Evolutionary conservation across 2,329 filamentous ascomycete species (phyloP), one percentile per base, ranked within the genome.

Genomic region (Fusarium sp.): DNA sequence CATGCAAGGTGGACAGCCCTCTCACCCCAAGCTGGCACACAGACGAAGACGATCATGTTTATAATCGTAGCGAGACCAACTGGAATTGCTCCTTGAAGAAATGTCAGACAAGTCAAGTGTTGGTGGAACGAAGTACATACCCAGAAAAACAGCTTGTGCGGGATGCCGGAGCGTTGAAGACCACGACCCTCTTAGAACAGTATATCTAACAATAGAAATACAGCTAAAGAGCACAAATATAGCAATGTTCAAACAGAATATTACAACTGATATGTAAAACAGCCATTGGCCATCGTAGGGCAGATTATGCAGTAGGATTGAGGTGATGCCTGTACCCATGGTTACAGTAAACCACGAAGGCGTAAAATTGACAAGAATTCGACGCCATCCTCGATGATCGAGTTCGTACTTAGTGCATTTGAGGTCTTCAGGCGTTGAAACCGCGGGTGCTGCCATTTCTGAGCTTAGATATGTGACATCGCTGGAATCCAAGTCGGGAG

Each of bases 251-350:
- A 90, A 77, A 5, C 77, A 76, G 64, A 90, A 89, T 62, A 90
- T 82, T 46, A 83, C 71, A 13, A 86, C 79, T 1, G 86, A 84
- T 24, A 90, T 77, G 75, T 84, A 88, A 66, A 86, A 82, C 1
- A 90, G 77, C 80, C 83, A 86, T 13, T 68, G 64, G 3, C 82
- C 80, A 56, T 87, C 82, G 75, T 87, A 90, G 0, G 88, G 88
- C 6, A 90, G 81, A 10, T 83, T 82, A 61, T 85, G 79, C 6
- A 91, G 80, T 7, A 90, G 78, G 24, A 89, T 82, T 0, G 85
- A 85, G 1, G 87, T 83, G 40, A 90, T 86, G 14, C 89, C 89
- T 0, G 88, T 91, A 30, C 89, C 88, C 88, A 91, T 87, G n/a
- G 79, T 85, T 22, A 83, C 80, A 0, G 80, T 77, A 72, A 86